Percentiles rank a stretch among this genome's conserved stretches.
Evolutionary conservation across 192 early-diverging fungal species (phyloP).

Genomic region (Allomyces arbusculus): DNA sequence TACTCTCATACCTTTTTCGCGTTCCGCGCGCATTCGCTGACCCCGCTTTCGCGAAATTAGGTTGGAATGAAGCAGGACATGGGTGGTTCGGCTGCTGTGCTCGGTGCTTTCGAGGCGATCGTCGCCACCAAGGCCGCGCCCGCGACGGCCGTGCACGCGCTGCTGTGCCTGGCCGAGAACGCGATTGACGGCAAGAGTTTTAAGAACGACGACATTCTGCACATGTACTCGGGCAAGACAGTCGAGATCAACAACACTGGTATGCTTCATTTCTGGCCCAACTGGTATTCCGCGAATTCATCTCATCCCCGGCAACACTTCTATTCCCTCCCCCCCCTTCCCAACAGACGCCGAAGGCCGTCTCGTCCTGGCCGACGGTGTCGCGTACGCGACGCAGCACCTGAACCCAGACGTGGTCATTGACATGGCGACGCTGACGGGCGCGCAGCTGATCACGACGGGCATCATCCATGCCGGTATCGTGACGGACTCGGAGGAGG

Average conservation of each 20-base stretch:
- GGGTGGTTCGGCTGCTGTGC: constrained; percentile 25
- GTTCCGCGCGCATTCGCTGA: not conserved
- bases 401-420: constrained; percentile 20
- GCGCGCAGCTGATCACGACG: constrained; percentile 26
- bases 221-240: constrained; percentile 24
- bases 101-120: constrained; percentile 21
- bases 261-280: constrained; percentile 9
- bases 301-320: too few species aligned
- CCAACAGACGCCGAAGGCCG: constrained; percentile 13
- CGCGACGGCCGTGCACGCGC: constrained; percentile 8
- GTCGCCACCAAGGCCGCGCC: constrained; percentile 7
- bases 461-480: constrained; percentile 24
- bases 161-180: constrained; percentile 35
- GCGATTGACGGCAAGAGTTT: constrained; percentile 11
- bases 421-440: constrained; percentile 32
- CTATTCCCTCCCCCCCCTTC: not conserved
- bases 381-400: constrained; percentile 24
- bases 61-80: constrained; percentile 27
- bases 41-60: constrained; percentile 1
- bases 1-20: constrained; percentile 1
- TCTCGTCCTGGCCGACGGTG: constrained; percentile 22
- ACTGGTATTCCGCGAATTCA: too few species aligned
- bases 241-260: constrained; percentile 38
- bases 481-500: constrained; percentile 12
- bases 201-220: constrained; percentile 22